Base-by-base conservation (phyloP, 2,329 filamentous ascomycete species). In the Fusarium sulawesiense region DNA sequence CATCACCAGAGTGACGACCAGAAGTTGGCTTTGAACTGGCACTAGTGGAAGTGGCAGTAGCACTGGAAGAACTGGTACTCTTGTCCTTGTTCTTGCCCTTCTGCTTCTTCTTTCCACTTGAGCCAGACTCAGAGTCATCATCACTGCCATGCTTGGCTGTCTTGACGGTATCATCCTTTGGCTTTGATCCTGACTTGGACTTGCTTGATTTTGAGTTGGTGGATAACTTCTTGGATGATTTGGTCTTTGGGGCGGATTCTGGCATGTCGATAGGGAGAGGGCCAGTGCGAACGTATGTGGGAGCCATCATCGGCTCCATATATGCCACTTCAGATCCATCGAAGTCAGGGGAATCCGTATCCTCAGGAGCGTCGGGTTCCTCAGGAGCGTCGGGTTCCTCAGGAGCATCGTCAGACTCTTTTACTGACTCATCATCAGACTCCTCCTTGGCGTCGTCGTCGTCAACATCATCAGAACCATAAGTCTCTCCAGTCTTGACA, bases 271-370 rank as follows among this genome's bases (percentile, higher is more conserved):
- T 32, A 4, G 59, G 61, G 9, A 29, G 23, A 0, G n/a, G 8
- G 0, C 55, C 48, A 20, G 32, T 23, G 2, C 27, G 40, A 3
- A 61, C 40, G 34, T 66, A 66, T 5, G 42, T 46, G 0, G 63
- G 37, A n/a, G 41, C 37, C 63, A 66, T 66, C 12, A 66, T 30
- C 3, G 63, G 63, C 32, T 66, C 63, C 3, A 20, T 16, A 12
- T 64, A 51, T 1, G 41, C 45, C 6, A 50, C 7, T 6, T 64
- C 27, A 2, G 8, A 6, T 13, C 20, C 40, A 12, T 48, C 59
- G 2, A 23, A 53, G n/a, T 56, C 54, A 12, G 21, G 13, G 7
- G 18, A 1, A 18, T 25, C 40, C 11, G 14, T 3, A 12, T 3
- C 4, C 23, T n/a, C 27, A 20, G 7, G 23, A 6, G 23, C n/a